Base-by-base conservation (phyloP, 306 rosid genomes). In the Dryas alaskensis region DNA sequence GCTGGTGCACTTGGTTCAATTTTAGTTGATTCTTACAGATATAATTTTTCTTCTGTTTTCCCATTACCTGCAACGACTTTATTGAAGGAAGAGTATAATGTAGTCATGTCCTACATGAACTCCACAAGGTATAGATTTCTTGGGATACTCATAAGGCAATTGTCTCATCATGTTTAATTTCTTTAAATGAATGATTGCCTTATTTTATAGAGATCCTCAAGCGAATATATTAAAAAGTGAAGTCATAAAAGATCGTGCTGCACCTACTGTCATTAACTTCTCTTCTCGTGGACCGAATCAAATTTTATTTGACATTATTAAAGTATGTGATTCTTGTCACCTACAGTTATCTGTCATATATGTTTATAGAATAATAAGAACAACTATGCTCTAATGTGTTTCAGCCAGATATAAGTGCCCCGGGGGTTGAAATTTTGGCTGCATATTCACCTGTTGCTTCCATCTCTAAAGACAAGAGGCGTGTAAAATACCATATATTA, bases 381-480 rank as follows among this genome's bases (percentile, higher is more conserved):
- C 13, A 9, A 22, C 6, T n/a, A 2, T n/a, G 17, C 7, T 12
- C 11, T 13, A 57, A 46, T 39, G 19, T 31, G 37, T 45, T 71
- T 47, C 65, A 79, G 82, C 85, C 82, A 12, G 85, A 73, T 69
- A 67, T 78, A 19, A 69, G 62, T 61, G 85, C 82, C 22, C 86
- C 86, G 0, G 86, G 83, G 0, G 16, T 58, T 8, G n/a, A 78
- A 8, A 79, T 82, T 17, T 16, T 82, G 67, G 83, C 83, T 39
- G 55, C 78, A 8, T 82, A 40, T 43, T 61, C 79, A 6, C 76
- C 75, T 14, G 1, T 8, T 8, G 16, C 9, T 52, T 4, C 78
- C 12, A 66, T 82, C 12, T 48, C n/a, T 5, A 58, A 3, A 22
- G 76, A 76, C 61, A 10, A n/a, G 46, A 74, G 84, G 72, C 52